phyloP scores from a whole-genome alignment of 2,329 filamentous ascomycete species.

The Colletotrichum tabaci region DNA sequence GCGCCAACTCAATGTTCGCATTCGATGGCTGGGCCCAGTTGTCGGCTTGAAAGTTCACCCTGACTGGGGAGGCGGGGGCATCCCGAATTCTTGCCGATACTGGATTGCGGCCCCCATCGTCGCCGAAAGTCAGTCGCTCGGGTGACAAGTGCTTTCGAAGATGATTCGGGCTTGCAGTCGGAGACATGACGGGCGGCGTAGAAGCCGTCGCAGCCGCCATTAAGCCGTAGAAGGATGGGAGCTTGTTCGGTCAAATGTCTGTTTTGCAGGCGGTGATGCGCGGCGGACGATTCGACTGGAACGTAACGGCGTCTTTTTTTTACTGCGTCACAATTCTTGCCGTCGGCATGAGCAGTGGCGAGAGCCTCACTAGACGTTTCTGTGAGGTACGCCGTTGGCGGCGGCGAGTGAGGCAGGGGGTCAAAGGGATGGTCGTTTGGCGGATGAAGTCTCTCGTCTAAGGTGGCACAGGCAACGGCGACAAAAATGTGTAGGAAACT shows the following conservation, averaged over 20 bases:
- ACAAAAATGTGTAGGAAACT: neutral
- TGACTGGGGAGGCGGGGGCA: constrained; percentile 70
- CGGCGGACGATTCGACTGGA: neutral
- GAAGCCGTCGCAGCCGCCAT: constrained; percentile 42
- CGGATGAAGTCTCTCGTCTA: constrained; percentile 1
- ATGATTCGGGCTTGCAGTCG: constrained; percentile 47
- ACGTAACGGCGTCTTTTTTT: neutral
- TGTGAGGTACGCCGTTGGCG: constrained; percentile 5
- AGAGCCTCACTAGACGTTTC: neutral
- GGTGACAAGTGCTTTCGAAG: constrained; percentile 52
- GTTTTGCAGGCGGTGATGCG: neutral
- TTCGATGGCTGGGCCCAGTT: constrained; percentile 68
- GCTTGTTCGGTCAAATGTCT: neutral
- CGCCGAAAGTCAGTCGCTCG: constrained; percentile 48
- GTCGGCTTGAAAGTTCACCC: constrained; percentile 67
- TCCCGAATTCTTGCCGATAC: constrained; percentile 64
- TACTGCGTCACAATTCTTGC: neutral
- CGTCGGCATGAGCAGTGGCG: neutral
- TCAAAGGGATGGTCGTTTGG: constrained; percentile 7
- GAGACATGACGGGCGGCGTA: constrained; percentile 51
- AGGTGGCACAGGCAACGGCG: constrained; percentile 16
- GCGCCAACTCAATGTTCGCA: constrained; percentile 63
- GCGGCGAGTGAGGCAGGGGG: neutral
- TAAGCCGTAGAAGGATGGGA: neutral
- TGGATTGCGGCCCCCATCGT: constrained; percentile 51